Percentiles rank a stretch among this genome's conserved stretches.
Conservation (phyloP, 495 filamentous ascomycete genomes). For the Bathelium albidoporum region DNA sequence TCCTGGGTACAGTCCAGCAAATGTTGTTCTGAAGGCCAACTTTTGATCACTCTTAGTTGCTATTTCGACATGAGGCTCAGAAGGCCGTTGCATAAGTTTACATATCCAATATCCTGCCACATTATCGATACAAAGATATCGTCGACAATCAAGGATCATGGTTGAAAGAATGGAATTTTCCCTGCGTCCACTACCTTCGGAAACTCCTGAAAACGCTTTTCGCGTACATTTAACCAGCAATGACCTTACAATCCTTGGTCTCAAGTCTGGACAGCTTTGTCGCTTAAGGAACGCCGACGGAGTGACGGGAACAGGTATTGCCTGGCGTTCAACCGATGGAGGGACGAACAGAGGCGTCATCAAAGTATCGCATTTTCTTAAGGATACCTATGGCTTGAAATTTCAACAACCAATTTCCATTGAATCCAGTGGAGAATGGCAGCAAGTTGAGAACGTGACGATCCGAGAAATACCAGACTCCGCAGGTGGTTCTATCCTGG, state of each 20-base stretch:
- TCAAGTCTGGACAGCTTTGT: constrained; percentile 51
- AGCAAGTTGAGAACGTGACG: constrained; percentile 35
- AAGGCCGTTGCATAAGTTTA: neutral
- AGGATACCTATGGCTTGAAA: constrained; percentile 53
- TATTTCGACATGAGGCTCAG: neutral
- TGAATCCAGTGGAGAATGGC: constrained; percentile 27
- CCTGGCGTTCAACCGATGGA: constrained; percentile 55
- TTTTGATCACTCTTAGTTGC: neutral
- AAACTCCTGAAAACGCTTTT: constrained; percentile 49
- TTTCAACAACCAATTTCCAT: constrained; percentile 46
- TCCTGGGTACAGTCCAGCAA: too few relatives aligned
- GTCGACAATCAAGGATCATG: constrained; percentile 2
- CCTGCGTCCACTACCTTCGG: constrained; percentile 44
- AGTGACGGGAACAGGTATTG: constrained; percentile 37
- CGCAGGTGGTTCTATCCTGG: constrained; percentile 29
- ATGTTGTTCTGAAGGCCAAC: too few relatives aligned
- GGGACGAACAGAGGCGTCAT: constrained; percentile 41
- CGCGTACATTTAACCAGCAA: constrained; percentile 58
- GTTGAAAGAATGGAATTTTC: constrained; percentile 27
- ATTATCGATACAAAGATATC: neutral
- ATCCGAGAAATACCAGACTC: constrained; percentile 42
- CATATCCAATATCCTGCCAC: neutral
- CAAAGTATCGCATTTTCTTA: constrained; percentile 56
- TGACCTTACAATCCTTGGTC: constrained; percentile 47
- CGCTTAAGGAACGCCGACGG: constrained; percentile 12